Percentiles rank a stretch among this genome's conserved stretches.
Evolutionary conservation across 108 stramenopile species (phyloP).

Genomic region (Poteriospumella lacustris): DNA sequence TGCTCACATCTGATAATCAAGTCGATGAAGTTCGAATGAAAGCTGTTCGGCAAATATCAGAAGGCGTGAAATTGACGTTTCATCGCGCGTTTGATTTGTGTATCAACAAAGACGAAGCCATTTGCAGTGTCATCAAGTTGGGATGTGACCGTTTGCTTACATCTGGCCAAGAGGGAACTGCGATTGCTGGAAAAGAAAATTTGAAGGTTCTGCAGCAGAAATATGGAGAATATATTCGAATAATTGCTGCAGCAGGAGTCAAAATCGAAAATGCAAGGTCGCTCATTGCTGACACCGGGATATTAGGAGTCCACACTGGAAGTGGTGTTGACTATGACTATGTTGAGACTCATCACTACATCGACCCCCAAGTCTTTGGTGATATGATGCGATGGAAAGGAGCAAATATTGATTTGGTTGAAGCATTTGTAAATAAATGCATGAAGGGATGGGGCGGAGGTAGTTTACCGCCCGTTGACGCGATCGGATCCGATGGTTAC

Average conservation of each 20-base stretch:
- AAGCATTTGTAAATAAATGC: too few relatives aligned
- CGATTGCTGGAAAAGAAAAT: background rate
- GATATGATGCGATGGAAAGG: too few relatives aligned
- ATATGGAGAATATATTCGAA: background rate
- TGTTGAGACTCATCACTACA: too few relatives aligned
- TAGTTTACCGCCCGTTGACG: too few relatives aligned
- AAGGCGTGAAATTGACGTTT: conserved; percentile 1
- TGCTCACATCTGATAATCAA: background rate
- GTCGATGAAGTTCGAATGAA: background rate
- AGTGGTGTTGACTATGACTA: too few relatives aligned
- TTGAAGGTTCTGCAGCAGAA: background rate
- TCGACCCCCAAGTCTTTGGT: too few relatives aligned
- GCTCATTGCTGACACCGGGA: too few relatives aligned
- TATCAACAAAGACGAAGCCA: background rate
- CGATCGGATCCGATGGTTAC: too few relatives aligned
- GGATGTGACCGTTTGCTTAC: background rate
- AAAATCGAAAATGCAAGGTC: background rate
- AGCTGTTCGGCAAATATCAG: background rate
- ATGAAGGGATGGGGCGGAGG: too few relatives aligned
- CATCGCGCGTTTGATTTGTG: conserved; percentile 22
- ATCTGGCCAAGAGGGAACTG: background rate
- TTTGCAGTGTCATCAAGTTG: background rate
- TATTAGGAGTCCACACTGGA: too few relatives aligned
- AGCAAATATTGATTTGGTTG: too few relatives aligned
- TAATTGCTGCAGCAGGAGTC: conserved; percentile 4